These are phyloP conservation scores for Hypholoma fasciculare DNA, from an alignment of 768 basidiomycete genomes.

Conservation along the genomic window DNA sequence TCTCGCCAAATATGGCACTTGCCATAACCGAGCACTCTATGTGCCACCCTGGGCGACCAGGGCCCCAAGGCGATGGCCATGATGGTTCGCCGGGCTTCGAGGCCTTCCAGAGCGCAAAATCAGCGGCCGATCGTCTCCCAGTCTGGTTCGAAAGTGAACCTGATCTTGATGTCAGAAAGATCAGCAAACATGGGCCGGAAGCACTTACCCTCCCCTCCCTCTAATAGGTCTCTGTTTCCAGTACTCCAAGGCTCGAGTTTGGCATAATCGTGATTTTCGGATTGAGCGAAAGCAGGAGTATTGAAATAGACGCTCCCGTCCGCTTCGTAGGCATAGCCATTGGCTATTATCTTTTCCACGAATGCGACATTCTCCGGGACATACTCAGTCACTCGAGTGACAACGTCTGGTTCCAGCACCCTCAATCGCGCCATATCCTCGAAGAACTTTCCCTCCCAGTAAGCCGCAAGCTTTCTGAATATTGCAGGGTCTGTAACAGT, in stretches of 20 bases:
- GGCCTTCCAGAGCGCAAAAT: slow-evolving; percentile 98
- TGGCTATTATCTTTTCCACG: slow-evolving; percentile 80
- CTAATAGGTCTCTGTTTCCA: slow-evolving; percentile 86
- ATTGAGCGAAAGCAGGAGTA: slow-evolving; percentile 76
- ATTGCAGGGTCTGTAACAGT: slow-evolving; percentile 87
- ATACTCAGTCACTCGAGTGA: slow-evolving; percentile 97
- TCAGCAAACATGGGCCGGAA: background rate
- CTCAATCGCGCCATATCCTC: slow-evolving; percentile 88
- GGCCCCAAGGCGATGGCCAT: slow-evolving; percentile 96
- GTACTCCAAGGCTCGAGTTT: slow-evolving; percentile 97
- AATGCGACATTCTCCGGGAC: slow-evolving; percentile 93
- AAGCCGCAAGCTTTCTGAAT: slow-evolving; percentile 76
- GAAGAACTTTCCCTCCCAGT: slow-evolving; percentile 92
- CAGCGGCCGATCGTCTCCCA: slow-evolving; percentile 78
- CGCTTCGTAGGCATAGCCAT: slow-evolving; percentile 74
- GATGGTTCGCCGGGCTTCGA: slow-evolving; percentile 95
- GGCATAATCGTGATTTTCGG: slow-evolving; percentile 81
- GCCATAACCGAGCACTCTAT: slow-evolving; percentile 99
- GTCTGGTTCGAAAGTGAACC: slow-evolving; percentile 43
- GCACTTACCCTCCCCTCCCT: slow-evolving; percentile 83
- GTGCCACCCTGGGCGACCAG: slow-evolving; percentile 97
- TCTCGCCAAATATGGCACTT: slow-evolving; percentile 81
- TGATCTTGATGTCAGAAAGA: slow-evolving; percentile 14
- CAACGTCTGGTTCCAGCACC: slow-evolving; percentile 83
- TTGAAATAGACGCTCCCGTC: slow-evolving; percentile 92